Conservation (phyloP, 1,284 basidiomycete species). For the Ustilago loliicola region DNA sequence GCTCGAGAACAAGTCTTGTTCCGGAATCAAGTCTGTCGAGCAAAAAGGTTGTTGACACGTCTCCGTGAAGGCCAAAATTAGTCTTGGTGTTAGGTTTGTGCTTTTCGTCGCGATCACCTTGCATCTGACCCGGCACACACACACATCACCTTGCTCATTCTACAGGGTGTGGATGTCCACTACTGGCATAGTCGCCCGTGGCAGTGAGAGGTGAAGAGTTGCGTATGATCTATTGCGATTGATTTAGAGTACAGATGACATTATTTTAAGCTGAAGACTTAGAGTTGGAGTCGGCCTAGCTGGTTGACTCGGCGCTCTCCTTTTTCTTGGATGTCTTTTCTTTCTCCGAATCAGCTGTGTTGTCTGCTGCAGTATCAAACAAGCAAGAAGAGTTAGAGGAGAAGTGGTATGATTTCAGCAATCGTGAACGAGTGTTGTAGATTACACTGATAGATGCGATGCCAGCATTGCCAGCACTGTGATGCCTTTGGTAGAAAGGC, state of each 20-base stretch:
- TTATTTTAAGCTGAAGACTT: constrained; percentile 12
- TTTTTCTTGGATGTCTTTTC: constrained; percentile 9
- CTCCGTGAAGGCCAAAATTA: not conserved
- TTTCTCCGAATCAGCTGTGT: constrained; percentile 11
- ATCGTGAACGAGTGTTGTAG: constrained; percentile 16
- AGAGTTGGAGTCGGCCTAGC: constrained; percentile 18
- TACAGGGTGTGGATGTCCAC: no score
- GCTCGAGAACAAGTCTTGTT: not conserved
- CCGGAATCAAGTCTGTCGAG: constrained; percentile 1
- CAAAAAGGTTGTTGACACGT: not conserved
- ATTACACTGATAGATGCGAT: constrained; percentile 13
- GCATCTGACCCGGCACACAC: no score
- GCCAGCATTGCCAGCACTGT: not conserved
- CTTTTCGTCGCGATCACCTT: not conserved
- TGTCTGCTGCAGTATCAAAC: constrained; percentile 2
- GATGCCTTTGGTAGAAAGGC: not conserved
- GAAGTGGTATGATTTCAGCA: constrained; percentile 43
- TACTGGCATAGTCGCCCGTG: no score
- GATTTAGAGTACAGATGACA: not conserved
- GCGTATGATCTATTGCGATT: constrained; percentile 23
- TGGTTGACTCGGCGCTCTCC: constrained; percentile 12
- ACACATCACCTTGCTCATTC: no score
- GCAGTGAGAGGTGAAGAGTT: not conserved
- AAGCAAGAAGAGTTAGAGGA: constrained; percentile 2
- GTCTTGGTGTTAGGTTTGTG: not conserved